These are phyloP conservation scores for Pseudoturritis turrita DNA, from an alignment of 345 rosid genomes.

Conservation along the genomic window DNA sequence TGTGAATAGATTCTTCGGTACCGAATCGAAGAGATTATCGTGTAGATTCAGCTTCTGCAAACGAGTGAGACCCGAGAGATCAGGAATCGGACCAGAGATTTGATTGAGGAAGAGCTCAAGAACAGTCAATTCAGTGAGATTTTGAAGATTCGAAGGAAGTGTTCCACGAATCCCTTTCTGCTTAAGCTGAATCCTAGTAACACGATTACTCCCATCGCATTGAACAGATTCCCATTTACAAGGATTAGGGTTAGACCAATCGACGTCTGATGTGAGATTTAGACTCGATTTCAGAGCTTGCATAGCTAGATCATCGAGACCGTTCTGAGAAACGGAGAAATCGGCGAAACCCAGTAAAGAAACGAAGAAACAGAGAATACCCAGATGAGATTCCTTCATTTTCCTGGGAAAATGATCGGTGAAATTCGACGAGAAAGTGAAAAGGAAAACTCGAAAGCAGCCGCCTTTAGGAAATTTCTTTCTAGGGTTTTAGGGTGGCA, in stretches of 20 bases:
- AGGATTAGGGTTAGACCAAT: slow-evolving; percentile 63
- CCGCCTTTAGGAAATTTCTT: not conserved
- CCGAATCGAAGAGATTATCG: slow-evolving; percentile 42
- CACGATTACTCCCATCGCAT: slow-evolving; percentile 35
- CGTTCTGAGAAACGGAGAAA: slow-evolving; percentile 17
- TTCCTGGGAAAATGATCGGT: not conserved
- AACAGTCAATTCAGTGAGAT: slow-evolving; percentile 34
- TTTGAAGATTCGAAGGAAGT: slow-evolving; percentile 53
- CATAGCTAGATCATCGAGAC: slow-evolving; percentile 29
- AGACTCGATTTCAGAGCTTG: slow-evolving; percentile 33
- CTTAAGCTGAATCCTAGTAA: slow-evolving; percentile 56
- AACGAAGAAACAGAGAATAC: slow-evolving; percentile 26
- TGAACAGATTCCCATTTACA: slow-evolving; percentile 49
- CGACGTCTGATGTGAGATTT: slow-evolving; percentile 34
- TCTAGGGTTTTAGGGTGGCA: slow-evolving; percentile 33
- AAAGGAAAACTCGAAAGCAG: not conserved
- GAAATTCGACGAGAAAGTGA: not conserved
- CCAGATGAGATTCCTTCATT: slow-evolving; percentile 33
- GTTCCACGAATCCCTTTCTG: slow-evolving; percentile 36
- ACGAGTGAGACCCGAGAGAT: slow-evolving; percentile 43
- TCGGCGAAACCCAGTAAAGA: not conserved
- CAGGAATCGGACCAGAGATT: slow-evolving; percentile 50
- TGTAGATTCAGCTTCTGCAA: slow-evolving; percentile 36
- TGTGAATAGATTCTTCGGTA: slow-evolving; percentile 55
- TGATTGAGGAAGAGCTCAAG: slow-evolving; percentile 53